These are phyloP conservation scores for Solanum chilense DNA, from an alignment of 257 asterid species.

Conservation along the genomic window DNA sequence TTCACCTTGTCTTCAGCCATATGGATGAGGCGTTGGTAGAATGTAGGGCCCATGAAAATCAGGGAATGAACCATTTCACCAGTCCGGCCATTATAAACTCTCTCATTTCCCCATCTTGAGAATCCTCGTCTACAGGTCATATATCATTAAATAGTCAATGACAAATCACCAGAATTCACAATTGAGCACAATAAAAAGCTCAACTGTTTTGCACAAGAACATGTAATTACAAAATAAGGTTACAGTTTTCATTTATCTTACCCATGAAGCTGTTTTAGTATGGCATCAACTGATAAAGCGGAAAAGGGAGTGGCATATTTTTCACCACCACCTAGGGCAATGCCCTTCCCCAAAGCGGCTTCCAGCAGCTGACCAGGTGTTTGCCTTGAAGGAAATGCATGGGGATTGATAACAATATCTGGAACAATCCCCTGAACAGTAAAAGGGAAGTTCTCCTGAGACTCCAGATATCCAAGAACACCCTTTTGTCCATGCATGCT, in stretches of 20 bases:
- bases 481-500: slow-evolving; percentile 99
- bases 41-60: slow-evolving; percentile 87
- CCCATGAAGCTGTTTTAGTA: slow-evolving; percentile 81
- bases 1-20: slow-evolving; percentile 98
- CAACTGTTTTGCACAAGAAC: not conserved
- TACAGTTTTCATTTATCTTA: not conserved
- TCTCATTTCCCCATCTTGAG: slow-evolving; percentile 79
- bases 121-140: slow-evolving; percentile 57
- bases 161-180: not conserved
- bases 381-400: slow-evolving; percentile 95
- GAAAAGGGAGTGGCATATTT: slow-evolving; percentile 93
- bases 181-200: not conserved
- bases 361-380: slow-evolving; percentile 93
- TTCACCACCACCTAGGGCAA: slow-evolving; percentile 65
- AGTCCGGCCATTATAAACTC: slow-evolving; percentile 68
- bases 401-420: slow-evolving; percentile 91
- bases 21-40: slow-evolving; percentile 83
- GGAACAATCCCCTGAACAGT: slow-evolving; percentile 86
- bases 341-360: slow-evolving; percentile 84
- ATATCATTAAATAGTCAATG: not conserved
- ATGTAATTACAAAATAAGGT: not conserved
- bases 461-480: slow-evolving; percentile 80
- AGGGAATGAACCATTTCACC: slow-evolving; percentile 63
- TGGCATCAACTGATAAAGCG: slow-evolving; percentile 56
- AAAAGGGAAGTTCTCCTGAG: slow-evolving; percentile 89